Evolutionary conservation across 148 eudicot species (phyloP), one percentile per base, ranked within the genome.

Genomic region (Arctostaphylos glauca): DNA sequence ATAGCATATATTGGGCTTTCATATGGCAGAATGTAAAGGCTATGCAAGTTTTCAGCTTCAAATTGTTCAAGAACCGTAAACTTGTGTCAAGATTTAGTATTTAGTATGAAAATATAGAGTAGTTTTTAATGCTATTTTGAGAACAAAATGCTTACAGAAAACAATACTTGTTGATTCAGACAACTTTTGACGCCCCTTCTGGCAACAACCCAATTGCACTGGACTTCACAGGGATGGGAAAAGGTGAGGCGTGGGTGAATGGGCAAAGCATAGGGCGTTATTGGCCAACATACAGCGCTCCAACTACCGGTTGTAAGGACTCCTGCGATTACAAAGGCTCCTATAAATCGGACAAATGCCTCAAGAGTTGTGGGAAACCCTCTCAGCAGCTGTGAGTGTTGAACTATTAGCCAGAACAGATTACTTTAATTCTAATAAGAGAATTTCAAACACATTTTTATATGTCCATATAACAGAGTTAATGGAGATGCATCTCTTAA

Each of bases 211-310:
- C 99, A 14, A 80, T 94, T 81, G 98, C 94, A 75, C 52, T 96
- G 66, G 94, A 96, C 89, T 90, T 96, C 85, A 91, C 88, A 1
- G 96, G 98, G 47, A 87, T 96, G 98, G 97, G 96, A 19, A 96
- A 96, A 74, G 99, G 98, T 7, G 92, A 94, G 83, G 98, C 99
- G 47, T 96, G 98, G 98, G 91, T 96, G 78, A 96, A 96, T 58
- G 99, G 98, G 79, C 91, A 94, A 83, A 92, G 96, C 87, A 94
- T 96, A 19, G 99, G 99, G 38, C 99, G 99, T 75, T 93, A 91
- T 82, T 96, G 98, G 98, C 98, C 97, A 71, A 80, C 91, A 58
- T 82, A 87, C 41, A 86, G 31, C 9, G 85, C 98, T 31, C 77
- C 87, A 77, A 90, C 58, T 55, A 79, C 56, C 56, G 94, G 95